Evolutionary conservation across 1,284 basidiomycete species (phyloP).

Genomic region (Spongiforma sp.): DNA sequence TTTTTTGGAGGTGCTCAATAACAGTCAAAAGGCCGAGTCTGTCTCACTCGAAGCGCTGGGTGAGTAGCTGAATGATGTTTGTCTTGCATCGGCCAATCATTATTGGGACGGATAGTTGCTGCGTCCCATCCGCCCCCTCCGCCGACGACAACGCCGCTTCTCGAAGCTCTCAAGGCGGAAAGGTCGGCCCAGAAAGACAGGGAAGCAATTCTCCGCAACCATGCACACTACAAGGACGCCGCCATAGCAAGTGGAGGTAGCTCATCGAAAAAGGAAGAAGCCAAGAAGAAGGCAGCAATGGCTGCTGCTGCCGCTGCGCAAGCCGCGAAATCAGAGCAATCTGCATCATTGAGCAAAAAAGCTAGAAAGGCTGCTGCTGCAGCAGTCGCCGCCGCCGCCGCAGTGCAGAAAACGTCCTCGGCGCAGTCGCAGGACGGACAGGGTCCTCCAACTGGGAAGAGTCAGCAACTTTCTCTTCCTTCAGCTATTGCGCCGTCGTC

Average conservation of each 20-base stretch:
- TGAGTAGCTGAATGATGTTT: slow-evolving; percentile 47
- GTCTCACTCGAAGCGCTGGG: slow-evolving; percentile 67
- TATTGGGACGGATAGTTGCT: too few relatives aligned
- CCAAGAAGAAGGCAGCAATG: slow-evolving; percentile 54
- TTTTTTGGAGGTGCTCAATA: slow-evolving; percentile 73
- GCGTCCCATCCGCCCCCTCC: slow-evolving; percentile 58
- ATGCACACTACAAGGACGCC: slow-evolving; percentile 68
- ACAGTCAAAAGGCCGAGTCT: slow-evolving; percentile 55
- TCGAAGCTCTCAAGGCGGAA: slow-evolving; percentile 87
- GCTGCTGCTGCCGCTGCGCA: slow-evolving; percentile 3
- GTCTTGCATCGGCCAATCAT: too few relatives aligned
- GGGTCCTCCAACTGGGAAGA: slow-evolving; percentile 17
- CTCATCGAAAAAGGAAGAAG: slow-evolving; percentile 52
- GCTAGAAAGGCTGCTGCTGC: slow-evolving; percentile 47
- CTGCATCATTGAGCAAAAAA: slow-evolving; percentile 41
- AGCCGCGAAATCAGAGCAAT: slow-evolving; percentile 14
- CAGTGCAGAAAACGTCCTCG: slow-evolving; percentile 16
- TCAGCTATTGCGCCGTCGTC: not conserved
- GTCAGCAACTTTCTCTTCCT: slow-evolving; percentile 4
- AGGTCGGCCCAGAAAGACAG: slow-evolving; percentile 75
- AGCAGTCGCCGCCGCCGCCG: slow-evolving; percentile 33
- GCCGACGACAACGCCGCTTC: slow-evolving; percentile 84
- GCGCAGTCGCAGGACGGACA: slow-evolving; percentile 17
- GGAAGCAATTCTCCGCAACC: slow-evolving; percentile 69
- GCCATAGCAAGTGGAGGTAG: slow-evolving; percentile 25